Evolutionary conservation across 2,329 filamentous ascomycete genomes (phyloP), one percentile per base, ranked within the genome.

Genomic region (Torrubiella hemipterigena): DNA sequence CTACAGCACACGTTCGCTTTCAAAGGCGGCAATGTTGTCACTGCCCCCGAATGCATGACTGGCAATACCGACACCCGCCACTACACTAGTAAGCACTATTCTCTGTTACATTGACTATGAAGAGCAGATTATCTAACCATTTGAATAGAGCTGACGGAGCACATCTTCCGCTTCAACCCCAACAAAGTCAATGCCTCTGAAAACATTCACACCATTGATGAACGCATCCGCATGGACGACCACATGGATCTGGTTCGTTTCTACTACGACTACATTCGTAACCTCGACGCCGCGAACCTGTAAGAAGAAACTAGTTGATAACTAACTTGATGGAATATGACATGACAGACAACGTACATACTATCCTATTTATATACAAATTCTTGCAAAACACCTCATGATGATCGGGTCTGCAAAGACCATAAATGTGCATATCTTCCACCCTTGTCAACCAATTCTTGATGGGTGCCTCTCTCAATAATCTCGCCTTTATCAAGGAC

Each of bases 371-470:
- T n/a, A n/a, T n/a, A n/a, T n/a, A n/a, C n/a, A n/a, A n/a, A n/a
- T n/a, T n/a, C 20, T n/a, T 22, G 20, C 20, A 22, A 8, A 22
- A 8, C n/a, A 8, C 20, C 20, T n/a, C n/a, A 8, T n/a, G n/a
- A n/a, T 8, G 8, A 8, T n/a, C 22, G 12, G 14, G 42, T 48
- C 33, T 71, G 66, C 28, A 59, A 65, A 13, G 50, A 50, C 69
- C 70, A 75, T 3, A 75, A 39, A 17, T 63, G 52, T 22, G 54
- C 49, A 34, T 74, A 75, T 39, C 59, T 60, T 2, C 69, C 69
- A 3, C 56, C 55, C n/a, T 40, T 36, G 14, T 51, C 43, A 17
- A 73, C 42, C 25, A 75, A 46, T 18, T 65, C 56, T 1, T 53
- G 40, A 39, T 73, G 70, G 13, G 56, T 60, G 5, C 71, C 70